Evolutionary conservation across 805 yeast genomes (phyloP).

Genomic region (Priceomyces melissophilus): DNA sequence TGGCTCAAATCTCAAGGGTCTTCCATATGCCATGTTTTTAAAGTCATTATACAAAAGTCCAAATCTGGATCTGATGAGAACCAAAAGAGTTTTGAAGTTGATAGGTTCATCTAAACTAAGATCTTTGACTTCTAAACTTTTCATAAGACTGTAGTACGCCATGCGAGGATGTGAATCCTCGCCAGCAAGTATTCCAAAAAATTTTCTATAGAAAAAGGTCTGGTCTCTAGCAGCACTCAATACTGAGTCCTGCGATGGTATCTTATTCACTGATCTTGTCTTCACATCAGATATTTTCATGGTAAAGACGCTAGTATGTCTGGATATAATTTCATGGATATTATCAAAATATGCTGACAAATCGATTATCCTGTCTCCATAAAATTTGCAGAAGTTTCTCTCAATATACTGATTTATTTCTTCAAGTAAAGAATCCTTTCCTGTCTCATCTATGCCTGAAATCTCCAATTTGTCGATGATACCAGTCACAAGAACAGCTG

Average conservation of each 20-base stretch:
- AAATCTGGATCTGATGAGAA: slow-evolving; percentile 35
- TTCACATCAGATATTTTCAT: slow-evolving; percentile 49
- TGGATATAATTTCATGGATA: slow-evolving; percentile 10
- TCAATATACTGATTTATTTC: slow-evolving; percentile 20
- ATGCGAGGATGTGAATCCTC: slow-evolving; percentile 14
- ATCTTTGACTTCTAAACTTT: slow-evolving; percentile 46
- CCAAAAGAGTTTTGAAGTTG: slow-evolving; percentile 35
- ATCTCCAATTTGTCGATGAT: slow-evolving; percentile 51
- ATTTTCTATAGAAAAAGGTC: slow-evolving; percentile 53
- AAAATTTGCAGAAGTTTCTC: slow-evolving; percentile 8
- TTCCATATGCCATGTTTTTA: slow-evolving; percentile 44
- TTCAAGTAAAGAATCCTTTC: slow-evolving; percentile 18
- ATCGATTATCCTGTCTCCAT: slow-evolving; percentile 24
- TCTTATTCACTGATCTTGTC: slow-evolving; percentile 43
- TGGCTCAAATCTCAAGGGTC: slow-evolving; percentile 35
- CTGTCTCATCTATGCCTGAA: slow-evolving; percentile 8
- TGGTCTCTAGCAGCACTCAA: slow-evolving; percentile 52
- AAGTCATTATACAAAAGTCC: slow-evolving; percentile 41
- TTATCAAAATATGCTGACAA: slow-evolving; percentile 18
- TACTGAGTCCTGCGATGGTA: slow-evolving; percentile 52
- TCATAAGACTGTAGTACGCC: slow-evolving; percentile 41
- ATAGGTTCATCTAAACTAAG: slow-evolving; percentile 50
- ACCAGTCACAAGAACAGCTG: slow-evolving; percentile 55
- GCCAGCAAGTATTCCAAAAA: slow-evolving; percentile 37
- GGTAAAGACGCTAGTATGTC: slow-evolving; percentile 11